Evolutionary conservation across 768 basidiomycete species (phyloP), one percentile per base, ranked within the genome.

Genomic region (Lanmaoa rubissima): DNA sequence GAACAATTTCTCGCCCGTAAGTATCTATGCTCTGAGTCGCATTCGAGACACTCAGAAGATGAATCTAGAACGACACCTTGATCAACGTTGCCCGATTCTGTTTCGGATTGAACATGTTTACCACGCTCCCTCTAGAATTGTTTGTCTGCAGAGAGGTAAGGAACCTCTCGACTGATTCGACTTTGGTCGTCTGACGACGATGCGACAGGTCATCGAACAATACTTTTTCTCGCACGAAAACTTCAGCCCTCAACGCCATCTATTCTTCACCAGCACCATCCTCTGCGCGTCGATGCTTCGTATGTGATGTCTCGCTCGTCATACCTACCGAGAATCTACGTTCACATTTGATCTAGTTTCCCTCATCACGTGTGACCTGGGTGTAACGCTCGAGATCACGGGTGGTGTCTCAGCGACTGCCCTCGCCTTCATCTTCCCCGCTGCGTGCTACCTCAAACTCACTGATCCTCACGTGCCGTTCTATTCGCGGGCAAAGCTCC

Each of bases 61-160:
- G 54, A 9, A 19, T 7, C 10, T 65, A 90, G 85, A 79, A 81
- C 60, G 92, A 96, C 65, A 83, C 86, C n/a, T 64, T 98, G 55
- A 97, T 98, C 75, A 98, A 98, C 66, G 78, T 98, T 50, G 97
- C 97, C 3, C 82, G 97, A 16, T 92, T 97, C 63, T 94, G 90
- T 67, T 94, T 95, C 67, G 94, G 94, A 12, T 71, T 94, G 61
- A 97, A 96, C 73, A 99, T 98, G 97, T 97, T 98, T 65, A 95
- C 95, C 1, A 99, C 97, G 0, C 83, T 98, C 21, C 97, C 97
- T 1, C 78, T 99, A 40, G 97, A 99, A 65, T 77, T 94, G 14
- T 99, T 98, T 69, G 97, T 99, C 26, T 99, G 97, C 68, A 83
- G 97, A 75, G 97, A 99, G 79, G 94, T 91, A 52, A 9, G 48